phyloP scores from a whole-genome alignment of 495 filamentous ascomycete species.

The Aspergillus incahuasiensis region DNA sequence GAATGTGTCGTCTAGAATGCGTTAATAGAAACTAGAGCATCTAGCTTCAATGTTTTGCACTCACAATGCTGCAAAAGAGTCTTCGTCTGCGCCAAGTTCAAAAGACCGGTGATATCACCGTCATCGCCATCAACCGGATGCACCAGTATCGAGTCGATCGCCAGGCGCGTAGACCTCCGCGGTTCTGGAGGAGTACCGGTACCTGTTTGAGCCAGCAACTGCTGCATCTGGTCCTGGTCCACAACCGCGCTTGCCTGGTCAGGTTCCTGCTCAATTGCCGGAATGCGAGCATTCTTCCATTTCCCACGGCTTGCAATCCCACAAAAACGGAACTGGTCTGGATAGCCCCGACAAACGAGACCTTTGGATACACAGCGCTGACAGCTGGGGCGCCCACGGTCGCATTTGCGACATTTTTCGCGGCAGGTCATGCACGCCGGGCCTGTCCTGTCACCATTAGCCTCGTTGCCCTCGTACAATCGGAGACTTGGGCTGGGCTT shows the following conservation, averaged over 20 bases:
- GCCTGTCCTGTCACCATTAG: conserved; percentile 11
- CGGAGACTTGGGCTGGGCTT: not conserved
- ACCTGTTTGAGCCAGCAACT: not conserved
- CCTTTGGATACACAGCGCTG: conserved; percentile 28
- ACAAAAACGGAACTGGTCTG: conserved; percentile 38
- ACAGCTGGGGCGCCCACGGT: conserved; percentile 25
- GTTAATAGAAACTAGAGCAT: conserved; percentile 5
- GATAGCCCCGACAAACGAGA: conserved; percentile 33
- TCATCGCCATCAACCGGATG: not conserved
- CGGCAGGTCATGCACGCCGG: conserved; percentile 31
- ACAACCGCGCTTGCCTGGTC: too few species aligned
- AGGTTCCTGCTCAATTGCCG: not conserved
- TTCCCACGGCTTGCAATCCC: conserved; percentile 36
- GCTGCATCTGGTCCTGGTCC: not conserved
- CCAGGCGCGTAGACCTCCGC: conserved; percentile 1
- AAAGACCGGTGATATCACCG: conserved; percentile 1
- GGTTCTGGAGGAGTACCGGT: not conserved
- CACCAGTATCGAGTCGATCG: not conserved
- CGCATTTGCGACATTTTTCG: conserved; percentile 32
- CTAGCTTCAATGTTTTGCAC: not conserved
- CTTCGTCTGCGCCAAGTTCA: conserved; percentile 11
- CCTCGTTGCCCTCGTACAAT: not conserved
- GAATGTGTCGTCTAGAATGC: conserved; percentile 25
- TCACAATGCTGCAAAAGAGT: conserved; percentile 27
- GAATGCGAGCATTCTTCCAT: conserved; percentile 28